These are phyloP conservation scores for Pseudovirgaria hyperparasitica DNA, from an alignment of 2,329 filamentous ascomycete species.

Conservation along the genomic window DNA sequence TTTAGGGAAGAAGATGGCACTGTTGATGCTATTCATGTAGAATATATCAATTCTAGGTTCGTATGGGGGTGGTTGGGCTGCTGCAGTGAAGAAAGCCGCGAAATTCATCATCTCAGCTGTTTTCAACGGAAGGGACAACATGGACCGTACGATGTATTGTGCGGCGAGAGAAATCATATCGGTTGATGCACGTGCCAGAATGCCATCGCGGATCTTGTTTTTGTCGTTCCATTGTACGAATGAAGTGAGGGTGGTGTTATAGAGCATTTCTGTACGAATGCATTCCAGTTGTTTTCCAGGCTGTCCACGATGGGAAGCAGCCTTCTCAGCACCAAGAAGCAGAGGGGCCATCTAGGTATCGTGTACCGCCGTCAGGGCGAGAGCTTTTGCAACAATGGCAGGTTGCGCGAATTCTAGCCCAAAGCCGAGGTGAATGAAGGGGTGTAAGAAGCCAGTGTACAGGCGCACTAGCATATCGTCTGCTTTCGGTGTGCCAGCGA, in stretches of 20 bases:
- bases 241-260: slow-evolving; percentile 42
- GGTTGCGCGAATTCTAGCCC: slow-evolving; percentile 74
- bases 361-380: slow-evolving; percentile 67
- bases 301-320: slow-evolving; percentile 16
- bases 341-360: slow-evolving; percentile 41
- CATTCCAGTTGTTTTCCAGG: slow-evolving; percentile 34
- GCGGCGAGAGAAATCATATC: slow-evolving; percentile 51
- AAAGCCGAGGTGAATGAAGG: slow-evolving; percentile 75
- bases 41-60: slow-evolving; percentile 66
- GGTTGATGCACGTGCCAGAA: slow-evolving; percentile 48
- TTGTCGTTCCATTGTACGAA: slow-evolving; percentile 40
- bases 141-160: slow-evolving; percentile 37
- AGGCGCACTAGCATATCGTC: slow-evolving; percentile 58
- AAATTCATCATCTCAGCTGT: slow-evolving; percentile 60
- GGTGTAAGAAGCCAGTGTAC: slow-evolving; percentile 61
- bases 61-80: slow-evolving; percentile 47
- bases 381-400: slow-evolving; percentile 64
- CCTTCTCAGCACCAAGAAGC: slow-evolving; percentile 41
- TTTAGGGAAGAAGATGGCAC: slow-evolving; percentile 57
- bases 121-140: slow-evolving; percentile 44
- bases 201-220: slow-evolving; percentile 57
- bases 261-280: slow-evolving; percentile 48
- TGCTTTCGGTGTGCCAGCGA: slow-evolving; percentile 50
- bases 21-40: slow-evolving; percentile 65
- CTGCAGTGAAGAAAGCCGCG: slow-evolving; percentile 44